Base-by-base conservation (phyloP, 1,139 yeast species). In the Hanseniaspora sp. region DNA sequence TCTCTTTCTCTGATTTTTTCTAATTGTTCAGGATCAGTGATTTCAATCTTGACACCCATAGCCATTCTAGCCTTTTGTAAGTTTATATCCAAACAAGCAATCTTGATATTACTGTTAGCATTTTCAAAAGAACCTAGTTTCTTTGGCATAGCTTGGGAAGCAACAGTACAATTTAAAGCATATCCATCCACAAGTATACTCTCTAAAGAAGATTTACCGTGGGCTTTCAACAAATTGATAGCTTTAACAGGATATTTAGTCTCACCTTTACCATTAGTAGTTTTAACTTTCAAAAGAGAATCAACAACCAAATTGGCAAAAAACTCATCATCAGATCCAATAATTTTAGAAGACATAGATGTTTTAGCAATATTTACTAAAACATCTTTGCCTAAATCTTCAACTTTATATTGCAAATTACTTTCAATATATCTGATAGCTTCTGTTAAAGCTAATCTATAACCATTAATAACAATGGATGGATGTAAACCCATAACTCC, bases 21-120 rank as follows among this genome's bases (percentile, higher is more conserved):
- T 63, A 94, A 78, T 71, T 88, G 96, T 62, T 92, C 96, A 45
- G 99, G 98, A 68, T 94, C 97, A 63, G 87, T 95, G 64, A 94
- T 87, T 66, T 92, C 90, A 68, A 94, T 86, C 69, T 90, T 95
- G 55, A 94, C 97, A 54, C 99, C 99, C 82, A 94, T 82, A 41
- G 97, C 96, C 97, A 94, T 88, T 69, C 90, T 81, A 8, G 96
- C 92, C 69, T 90, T 92, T 69, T 94, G 98, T 66, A 94, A 74
- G 69, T 94, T 92, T 71, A 94, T 80, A 70, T 94, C 99, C 65
- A 94, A 76, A 62, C 92, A 83, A 5, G 98, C 99, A 65, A 94
- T 87, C 66, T 83, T 86, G 41, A 67, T 67, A 54, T 63, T 63
- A 42, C 68, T 68, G 33, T 67, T 68, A 52, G 95, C 95, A 60